These are phyloP conservation scores for Chrysophaeum taylorii DNA, from an alignment of 352 stramenopile species.

Conservation along the genomic window DNA sequence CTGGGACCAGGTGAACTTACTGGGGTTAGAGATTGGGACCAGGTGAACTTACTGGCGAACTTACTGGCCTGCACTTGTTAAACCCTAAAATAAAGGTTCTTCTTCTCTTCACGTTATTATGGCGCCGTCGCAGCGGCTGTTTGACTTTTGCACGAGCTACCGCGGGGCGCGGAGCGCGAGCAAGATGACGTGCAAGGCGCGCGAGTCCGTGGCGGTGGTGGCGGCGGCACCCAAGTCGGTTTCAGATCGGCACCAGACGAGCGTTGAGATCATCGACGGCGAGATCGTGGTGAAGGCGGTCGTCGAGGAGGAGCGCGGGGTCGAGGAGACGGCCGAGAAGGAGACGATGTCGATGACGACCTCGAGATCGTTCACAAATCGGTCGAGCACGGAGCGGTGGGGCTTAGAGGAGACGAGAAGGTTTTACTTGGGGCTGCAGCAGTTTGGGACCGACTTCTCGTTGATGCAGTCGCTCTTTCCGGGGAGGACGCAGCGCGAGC, in stretches of 20 bases:
- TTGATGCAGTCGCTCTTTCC: conserved; percentile 23
- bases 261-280: conserved; percentile 4
- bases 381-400: conserved; percentile 16
- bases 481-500: conserved; percentile 15
- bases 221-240: neutral
- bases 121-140: no score
- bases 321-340: neutral
- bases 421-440: conserved; percentile 23
- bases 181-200: neutral
- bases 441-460: conserved; percentile 25
- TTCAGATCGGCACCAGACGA: neutral
- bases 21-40: no score
- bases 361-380: conserved; percentile 19
- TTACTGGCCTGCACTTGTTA: no score
- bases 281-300: neutral
- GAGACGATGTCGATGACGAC: neutral
- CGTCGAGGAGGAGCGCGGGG: neutral
- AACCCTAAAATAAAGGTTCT: no score
- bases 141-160: conserved; percentile 6
- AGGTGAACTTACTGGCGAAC: no score
- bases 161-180: neutral
- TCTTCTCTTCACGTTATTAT: no score
- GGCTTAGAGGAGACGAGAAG: conserved; percentile 21
- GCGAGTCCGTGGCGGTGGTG: neutral
- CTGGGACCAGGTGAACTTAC: no score